Evolutionary conservation across 2,329 filamentous ascomycete genomes (phyloP).

Genomic region (Chrysoporthe deuterocubensis): DNA sequence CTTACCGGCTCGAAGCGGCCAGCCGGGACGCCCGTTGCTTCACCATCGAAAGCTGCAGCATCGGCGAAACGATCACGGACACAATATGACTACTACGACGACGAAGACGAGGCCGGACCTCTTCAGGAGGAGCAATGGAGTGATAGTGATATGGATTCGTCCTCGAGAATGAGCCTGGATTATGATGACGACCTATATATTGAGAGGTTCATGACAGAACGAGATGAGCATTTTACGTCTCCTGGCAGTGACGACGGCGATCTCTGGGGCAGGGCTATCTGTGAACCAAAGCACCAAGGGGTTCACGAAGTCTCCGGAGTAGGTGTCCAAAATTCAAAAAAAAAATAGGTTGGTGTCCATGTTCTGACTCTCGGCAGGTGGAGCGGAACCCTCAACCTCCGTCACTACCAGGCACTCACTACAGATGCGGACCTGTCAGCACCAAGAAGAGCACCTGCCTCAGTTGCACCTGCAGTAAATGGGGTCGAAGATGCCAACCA

Average conservation of each 20-base stretch:
- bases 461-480: conserved; percentile 18
- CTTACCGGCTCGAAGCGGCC: conserved; percentile 22
- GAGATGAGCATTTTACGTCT: neutral
- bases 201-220: neutral
- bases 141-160: conserved; percentile 10
- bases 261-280: neutral
- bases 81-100: conserved; percentile 26
- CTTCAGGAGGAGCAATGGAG: conserved; percentile 13
- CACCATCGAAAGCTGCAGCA: conserved; percentile 24
- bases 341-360: too few relatives aligned
- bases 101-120: conserved; percentile 16
- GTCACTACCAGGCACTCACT: neutral
- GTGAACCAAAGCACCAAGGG: neutral
- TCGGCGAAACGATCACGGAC: conserved; percentile 23
- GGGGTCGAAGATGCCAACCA: conserved; percentile 5
- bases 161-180: conserved; percentile 21
- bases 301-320: neutral
- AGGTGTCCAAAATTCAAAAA: neutral
- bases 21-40: conserved; percentile 21
- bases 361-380: conserved; percentile 10
- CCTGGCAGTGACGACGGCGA: conserved; percentile 5
- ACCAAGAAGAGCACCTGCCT: neutral
- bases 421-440: neutral
- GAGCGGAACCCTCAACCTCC: neutral
- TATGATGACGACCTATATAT: conserved; percentile 4